These are phyloP conservation scores for Chaetomium sp. DNA, from an alignment of 2,329 filamentous ascomycete species.

Conservation along the genomic window DNA sequence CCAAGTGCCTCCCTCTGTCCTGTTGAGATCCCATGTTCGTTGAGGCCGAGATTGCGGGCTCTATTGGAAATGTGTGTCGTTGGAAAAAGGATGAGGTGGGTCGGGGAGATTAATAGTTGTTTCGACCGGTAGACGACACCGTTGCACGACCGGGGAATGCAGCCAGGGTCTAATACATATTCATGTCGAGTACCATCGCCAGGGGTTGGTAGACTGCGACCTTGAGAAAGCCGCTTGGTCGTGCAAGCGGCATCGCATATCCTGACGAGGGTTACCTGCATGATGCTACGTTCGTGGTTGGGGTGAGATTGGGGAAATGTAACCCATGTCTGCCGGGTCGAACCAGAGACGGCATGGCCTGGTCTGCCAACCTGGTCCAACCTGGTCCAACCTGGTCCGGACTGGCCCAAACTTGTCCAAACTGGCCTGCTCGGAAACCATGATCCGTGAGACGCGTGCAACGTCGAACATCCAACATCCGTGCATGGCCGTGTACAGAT, in stretches of 20 bases:
- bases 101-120: neutral
- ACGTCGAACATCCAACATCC: neutral
- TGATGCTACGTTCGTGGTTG: constrained; percentile 1
- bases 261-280: neutral
- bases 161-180: too few relatives aligned
- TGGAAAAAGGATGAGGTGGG: neutral
- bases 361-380: neutral
- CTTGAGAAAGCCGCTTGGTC: neutral
- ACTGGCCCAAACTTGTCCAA: neutral
- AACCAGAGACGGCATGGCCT: neutral
- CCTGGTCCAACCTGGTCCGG: neutral
- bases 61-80: neutral
- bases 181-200: neutral
- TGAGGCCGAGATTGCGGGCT: neutral
- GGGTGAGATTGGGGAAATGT: constrained; percentile 7
- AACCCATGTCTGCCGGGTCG: neutral
- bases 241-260: neutral
- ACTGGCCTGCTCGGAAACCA: constrained; percentile 3
- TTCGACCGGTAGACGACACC: neutral
- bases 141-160: neutral
- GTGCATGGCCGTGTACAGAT: neutral
- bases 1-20: constrained; percentile 8
- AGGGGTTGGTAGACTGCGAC: neutral
- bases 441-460: constrained; percentile 9
- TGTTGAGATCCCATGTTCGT: constrained; percentile 6